Base-by-base conservation (phyloP, 2,329 filamentous ascomycete species). In the Arthrinium puccinioides region DNA sequence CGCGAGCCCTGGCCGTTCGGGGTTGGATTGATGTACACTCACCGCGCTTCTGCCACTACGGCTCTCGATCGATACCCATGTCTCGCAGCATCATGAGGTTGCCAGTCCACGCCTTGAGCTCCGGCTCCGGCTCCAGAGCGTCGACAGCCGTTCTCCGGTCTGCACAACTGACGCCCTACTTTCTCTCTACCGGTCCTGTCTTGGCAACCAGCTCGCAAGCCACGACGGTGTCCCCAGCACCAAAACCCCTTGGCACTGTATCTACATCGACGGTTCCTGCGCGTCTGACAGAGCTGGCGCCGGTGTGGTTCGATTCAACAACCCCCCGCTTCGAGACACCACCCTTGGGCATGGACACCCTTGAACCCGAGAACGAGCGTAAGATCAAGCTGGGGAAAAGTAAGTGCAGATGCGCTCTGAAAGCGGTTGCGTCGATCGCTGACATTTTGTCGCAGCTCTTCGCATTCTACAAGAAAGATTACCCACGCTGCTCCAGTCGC, bases 401-500 rank as follows among this genome's bases (percentile, higher is more conserved):
- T 82, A 56, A 49, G 73, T 39, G 16, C 9, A 14, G 21, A 20
- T 24, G 14, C n/a, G 15, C 9, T 36, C n/a, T 16, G 24, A 27
- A 19, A n/a, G n/a, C n/a, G n/a, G n/a, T 25, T 9, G 7, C 10
- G 23, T 21, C 23, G 25, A 9, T 24, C 25, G 25, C 24, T 24
- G 16, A 19, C 20, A 13, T 19, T 16, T 9, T 8, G 18, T 36
- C 25, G 8, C 50, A 82, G 79, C 79, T 44, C 66, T 84, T 9
- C 69, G 78, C 37, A 70, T 79, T 37, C 70, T 84, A 24, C 79
- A 83, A 64, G 70, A 79, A 45, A 75, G 73, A 45, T 67, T 84
- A n/a, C 79, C 80, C 34, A 79, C 74, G 2, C 70, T 84, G 37
- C 70, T 84, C 16, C 74, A 82, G 51, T 74, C 75, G 1, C 80